Base-by-base conservation (phyloP, 192 early-diverging fungal species). In the Allomyces arbusculus region DNA sequence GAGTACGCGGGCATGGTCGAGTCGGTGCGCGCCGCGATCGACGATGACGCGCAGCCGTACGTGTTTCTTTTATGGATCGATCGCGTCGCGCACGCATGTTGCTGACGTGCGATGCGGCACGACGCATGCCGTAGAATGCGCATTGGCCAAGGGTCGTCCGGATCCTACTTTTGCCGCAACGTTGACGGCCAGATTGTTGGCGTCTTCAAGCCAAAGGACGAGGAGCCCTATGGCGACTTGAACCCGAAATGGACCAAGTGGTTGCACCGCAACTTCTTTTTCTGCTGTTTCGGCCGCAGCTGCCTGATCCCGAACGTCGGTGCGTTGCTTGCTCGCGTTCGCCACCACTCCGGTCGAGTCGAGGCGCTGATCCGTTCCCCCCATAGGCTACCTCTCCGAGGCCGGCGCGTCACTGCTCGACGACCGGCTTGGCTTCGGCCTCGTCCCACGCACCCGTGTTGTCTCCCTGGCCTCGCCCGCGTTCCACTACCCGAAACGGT, bases 221-320 rank as follows among this genome's bases (percentile, higher is more conserved):
- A 79, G 72, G 84, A 85, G 62, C 83, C 82, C 8, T 87, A 85
- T 64, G 82, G 85, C 10, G 73, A 76, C 4, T 66, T 86, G 28
- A 88, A 87, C 69, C 82, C 83, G 3, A 93, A 95, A 74, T 95
- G 90, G 91, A 83, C 86, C 2, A 94, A 95, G 70, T 95, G 89
- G 89, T 76, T 92, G 22, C 92, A 95, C 66, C 75, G 87, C 19
- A 90, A 90, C 70, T 63, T 92, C 19, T 86, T 90, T 63, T 89
- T 89, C 5, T 95, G 90, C 69, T 91, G 83, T 64, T 95, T 95
- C 82, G 91, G 92, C 1, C 78, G 89, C 23, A 83, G 78, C 44
- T 91, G 87, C 67, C 71, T 94, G 65, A 92, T 95, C 62, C 91
- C 91, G 6, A 94, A 94, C 65, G 69, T 88, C 33, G 33, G 33